Conservation (phyloP, 106 monocot species). For the Allium sativum region DNA sequence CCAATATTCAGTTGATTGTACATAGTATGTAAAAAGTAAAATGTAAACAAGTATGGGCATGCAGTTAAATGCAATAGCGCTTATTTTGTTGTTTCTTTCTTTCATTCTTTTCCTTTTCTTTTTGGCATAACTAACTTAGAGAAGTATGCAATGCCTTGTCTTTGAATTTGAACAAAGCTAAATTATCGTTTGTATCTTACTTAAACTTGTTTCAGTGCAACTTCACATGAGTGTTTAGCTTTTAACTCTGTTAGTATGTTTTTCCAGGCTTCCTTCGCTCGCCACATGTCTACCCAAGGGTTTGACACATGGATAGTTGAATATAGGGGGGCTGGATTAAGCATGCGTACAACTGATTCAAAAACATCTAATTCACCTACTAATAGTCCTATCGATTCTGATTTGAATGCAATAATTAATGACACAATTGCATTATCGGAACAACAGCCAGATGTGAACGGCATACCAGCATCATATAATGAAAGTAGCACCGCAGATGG, state of each 20-base stretch:
- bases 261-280: conserved; percentile 92
- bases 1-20: too few species aligned
- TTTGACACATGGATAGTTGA: conserved; percentile 99
- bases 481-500: conserved; percentile 15
- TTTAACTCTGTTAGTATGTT: neutral
- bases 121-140: too few species aligned
- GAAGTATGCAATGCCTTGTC: neutral
- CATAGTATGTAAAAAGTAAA: too few species aligned
- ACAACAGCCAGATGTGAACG: conserved; percentile 9
- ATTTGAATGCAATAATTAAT: conserved; percentile 9
- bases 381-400: conserved; percentile 8
- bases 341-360: conserved; percentile 30
- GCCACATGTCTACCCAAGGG: conserved; percentile 90
- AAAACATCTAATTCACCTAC: conserved; percentile 12
- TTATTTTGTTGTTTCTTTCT: too few species aligned
- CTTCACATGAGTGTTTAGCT: neutral
- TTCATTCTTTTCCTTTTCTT: too few species aligned
- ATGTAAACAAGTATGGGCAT: too few species aligned
- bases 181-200: neutral
- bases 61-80: too few species aligned
- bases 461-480: conserved; percentile 4
- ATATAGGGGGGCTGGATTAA: conserved; percentile 92
- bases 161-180: neutral
- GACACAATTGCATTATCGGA: conserved; percentile 14
- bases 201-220: too few species aligned